Evolutionary conservation across 2,329 filamentous ascomycete species (phyloP).

Genomic region (Aspergillus floridensis): DNA sequence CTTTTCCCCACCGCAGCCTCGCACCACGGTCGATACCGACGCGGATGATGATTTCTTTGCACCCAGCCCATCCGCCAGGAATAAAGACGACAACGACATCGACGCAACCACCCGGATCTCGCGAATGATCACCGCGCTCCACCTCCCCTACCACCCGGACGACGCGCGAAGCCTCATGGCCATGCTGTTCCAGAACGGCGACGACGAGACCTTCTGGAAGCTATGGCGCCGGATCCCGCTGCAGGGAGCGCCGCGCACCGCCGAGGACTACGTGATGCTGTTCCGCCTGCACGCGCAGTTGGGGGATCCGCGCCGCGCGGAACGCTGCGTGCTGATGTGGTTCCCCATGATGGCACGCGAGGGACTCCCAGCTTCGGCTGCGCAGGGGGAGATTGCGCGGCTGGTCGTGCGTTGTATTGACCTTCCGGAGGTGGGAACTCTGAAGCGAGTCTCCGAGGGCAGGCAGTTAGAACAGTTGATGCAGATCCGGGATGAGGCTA

Average conservation of each 20-base stretch:
- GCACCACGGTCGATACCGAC: conserved; percentile 1
- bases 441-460: conserved; percentile 25
- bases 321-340: conserved; percentile 52
- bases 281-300: conserved; percentile 52
- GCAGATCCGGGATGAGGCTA: neutral
- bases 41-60: no score
- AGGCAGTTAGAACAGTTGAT: neutral
- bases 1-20: conserved; percentile 41
- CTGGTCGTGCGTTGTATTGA: conserved; percentile 56
- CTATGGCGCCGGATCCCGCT: conserved; percentile 57
- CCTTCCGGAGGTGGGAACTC: conserved; percentile 54
- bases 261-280: conserved; percentile 55
- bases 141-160: conserved; percentile 29
- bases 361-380: conserved; percentile 45
- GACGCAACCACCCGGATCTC: conserved; percentile 19
- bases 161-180: conserved; percentile 33
- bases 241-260: conserved; percentile 49
- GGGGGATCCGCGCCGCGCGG: conserved; percentile 44
- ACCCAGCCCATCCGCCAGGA: conserved; percentile 4
- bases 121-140: conserved; percentile 29
- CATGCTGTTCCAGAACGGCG: conserved; percentile 38
- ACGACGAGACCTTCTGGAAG: conserved; percentile 61
- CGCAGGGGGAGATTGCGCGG: conserved; percentile 46
- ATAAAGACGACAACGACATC: neutral
- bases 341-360: conserved; percentile 62